phyloP scores from a whole-genome alignment of 2,329 filamentous ascomycete species.

The Calonectria henricotiae region DNA sequence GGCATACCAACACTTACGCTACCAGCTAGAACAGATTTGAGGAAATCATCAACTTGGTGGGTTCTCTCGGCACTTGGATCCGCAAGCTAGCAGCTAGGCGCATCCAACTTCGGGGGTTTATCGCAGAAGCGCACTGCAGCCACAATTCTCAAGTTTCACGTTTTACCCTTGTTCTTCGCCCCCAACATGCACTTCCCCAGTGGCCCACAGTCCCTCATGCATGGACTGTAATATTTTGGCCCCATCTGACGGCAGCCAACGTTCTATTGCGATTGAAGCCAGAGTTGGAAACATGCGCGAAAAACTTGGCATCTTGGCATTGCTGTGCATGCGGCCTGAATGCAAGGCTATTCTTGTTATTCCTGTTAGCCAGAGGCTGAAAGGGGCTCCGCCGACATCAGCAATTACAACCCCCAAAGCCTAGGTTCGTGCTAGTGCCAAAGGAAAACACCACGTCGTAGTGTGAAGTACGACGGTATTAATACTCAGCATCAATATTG shows the following conservation, averaged over 20 bases:
- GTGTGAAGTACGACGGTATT: too few relatives aligned
- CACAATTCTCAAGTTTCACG: neutral
- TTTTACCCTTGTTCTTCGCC: neutral
- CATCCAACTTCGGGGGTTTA: neutral
- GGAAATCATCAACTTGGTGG: neutral
- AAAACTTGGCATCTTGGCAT: too few relatives aligned
- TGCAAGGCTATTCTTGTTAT: too few relatives aligned
- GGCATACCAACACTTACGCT: neutral
- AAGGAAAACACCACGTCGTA: too few relatives aligned
- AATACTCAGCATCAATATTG: too few relatives aligned
- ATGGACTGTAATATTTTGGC: neutral
- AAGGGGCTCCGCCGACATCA: neutral
- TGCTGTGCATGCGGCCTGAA: too few relatives aligned
- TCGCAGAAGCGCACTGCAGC: neutral
- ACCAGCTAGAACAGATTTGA: neutral
- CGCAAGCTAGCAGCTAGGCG: neutral
- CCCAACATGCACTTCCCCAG: conserved; percentile 12
- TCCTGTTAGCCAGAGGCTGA: neutral
- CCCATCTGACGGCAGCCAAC: neutral
- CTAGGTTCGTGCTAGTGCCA: too few relatives aligned
- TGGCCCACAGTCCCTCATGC: neutral
- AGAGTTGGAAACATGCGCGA: neutral
- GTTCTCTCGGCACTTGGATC: neutral
- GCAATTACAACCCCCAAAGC: too few relatives aligned
- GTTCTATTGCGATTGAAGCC: neutral